Evolutionary conservation across 495 filamentous ascomycete species (phyloP), one percentile per base, ranked within the genome.

Genomic region (Neurospora hispaniola): DNA sequence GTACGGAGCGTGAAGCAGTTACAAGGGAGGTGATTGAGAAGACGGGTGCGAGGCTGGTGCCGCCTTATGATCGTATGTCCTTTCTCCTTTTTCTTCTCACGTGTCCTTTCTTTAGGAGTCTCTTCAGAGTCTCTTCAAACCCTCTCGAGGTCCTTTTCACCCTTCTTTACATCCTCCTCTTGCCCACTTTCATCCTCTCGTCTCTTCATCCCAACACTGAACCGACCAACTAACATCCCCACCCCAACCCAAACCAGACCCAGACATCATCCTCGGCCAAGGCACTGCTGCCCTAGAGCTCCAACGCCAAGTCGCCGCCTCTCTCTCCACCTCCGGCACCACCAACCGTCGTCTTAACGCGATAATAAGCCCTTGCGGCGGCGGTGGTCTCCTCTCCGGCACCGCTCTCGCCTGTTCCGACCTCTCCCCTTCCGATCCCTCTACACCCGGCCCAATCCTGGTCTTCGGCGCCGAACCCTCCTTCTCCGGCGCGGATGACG

Each of bases 401-500:
- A 88, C 93, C 35, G 94, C 94, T 35, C 88, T 93, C 4, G 90
- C 90, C 73, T 90, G 92, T 79, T 62, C 54, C 54, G 54, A 62
- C 3, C 54, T 23, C 27, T 27, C 31, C 20, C 46, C 46, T 20
- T 23, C 46, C n/a, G 35, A 38, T 38, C 35, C 35, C 35, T 38
- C 35, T 0, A 38, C 35, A 5, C 20, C 27, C 18, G 93, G 90
- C 2, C 82, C 86, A 3, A 90, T 87, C 44, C 79, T 77, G 9
- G 93, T 98, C 59, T 98, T 96, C 82, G 95, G 95, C n/a, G 91
- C 94, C 5, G 96, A 98, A 82, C 96, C 96, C 0, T 88, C 84
- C 42, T 93, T 93, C 80, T 81, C 96, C 75, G 94, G 92, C 71
- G 95, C 90, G 6, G 93, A 98, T 82, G 96, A 98, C 83, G 89